Base-by-base conservation (phyloP, 2,329 filamentous ascomycete species). In the Teratosphaeria destructans region DNA sequence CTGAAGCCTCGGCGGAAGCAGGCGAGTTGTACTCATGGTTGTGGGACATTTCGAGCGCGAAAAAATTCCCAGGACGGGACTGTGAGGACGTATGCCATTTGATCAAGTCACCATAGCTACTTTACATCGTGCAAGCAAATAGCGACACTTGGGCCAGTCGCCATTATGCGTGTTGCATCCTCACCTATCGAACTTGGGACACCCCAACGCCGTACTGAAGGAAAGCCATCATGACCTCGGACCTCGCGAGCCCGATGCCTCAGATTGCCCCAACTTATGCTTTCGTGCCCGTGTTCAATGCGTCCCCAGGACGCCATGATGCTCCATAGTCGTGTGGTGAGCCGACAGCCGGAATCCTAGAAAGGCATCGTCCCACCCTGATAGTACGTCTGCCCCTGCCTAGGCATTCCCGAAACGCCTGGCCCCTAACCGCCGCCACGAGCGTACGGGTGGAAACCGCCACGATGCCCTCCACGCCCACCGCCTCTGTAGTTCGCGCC, bases 401-500 rank as follows among this genome's bases (percentile, higher is more conserved):
- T 49, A 19, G 43, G 16, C 43, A 8, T 49, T n/a, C 19, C n/a
- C 43, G 43, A 49, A 49, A 16, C 43, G n/a, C 16, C 23, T 32
- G 49, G 19, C 29, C n/a, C 39, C 60, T 62, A 62, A 39, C 58
- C 61, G 37, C 65, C 66, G 52, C 67, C 66, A 57, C 79, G 74
- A 54, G 81, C 76, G 75, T 95, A 95, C 35, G 90, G 90, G 72
- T 95, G 90, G 75, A 84, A 95, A 47, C 55, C 55, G 3, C 89
- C 89, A 32, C 90, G 79, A 74, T 81, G 73, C 4, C 85, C 83
- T 61, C 89, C 88, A 62, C 90, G 80, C 19, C 93, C 90, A 57
- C 93, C 93, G 57, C 94, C 93, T 49, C 93, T 87, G 74, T 96
- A 97, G 76, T 96, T 96, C 1, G 90, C 90, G 16, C 92, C 91